These are phyloP conservation scores for Salix udensis DNA, from an alignment of 345 rosid species.

Conservation along the genomic window DNA sequence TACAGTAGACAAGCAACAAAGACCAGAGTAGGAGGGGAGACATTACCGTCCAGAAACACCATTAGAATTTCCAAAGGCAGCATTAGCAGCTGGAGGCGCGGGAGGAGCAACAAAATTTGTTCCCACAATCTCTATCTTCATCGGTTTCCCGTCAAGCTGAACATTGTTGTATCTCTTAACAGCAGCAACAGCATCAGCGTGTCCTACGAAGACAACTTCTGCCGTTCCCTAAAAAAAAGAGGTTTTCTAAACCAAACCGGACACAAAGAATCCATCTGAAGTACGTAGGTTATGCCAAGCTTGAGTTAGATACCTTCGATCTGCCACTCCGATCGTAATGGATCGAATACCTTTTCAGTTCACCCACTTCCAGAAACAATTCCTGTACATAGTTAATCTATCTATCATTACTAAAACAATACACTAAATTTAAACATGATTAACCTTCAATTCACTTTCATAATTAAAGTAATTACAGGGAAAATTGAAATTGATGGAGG, in stretches of 20 bases:
- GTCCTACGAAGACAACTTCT: conserved; percentile 75
- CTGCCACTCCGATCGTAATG: conserved; percentile 95
- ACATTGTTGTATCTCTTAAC: conserved; percentile 89
- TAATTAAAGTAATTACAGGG: not conserved
- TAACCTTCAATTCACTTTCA: not conserved
- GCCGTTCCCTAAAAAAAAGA: conserved; percentile 80
- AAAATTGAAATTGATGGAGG: not conserved
- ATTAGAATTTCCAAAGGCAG: conserved; percentile 38
- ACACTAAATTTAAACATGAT: not conserved
- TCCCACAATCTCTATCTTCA: conserved; percentile 93
- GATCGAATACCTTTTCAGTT: conserved; percentile 71
- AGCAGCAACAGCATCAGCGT: conserved; percentile 74
- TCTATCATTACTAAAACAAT: not conserved
- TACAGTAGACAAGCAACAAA: not conserved
- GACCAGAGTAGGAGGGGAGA: not conserved
- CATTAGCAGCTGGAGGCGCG: conserved; percentile 38
- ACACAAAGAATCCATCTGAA: conserved; percentile 33
- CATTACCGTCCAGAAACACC: conserved; percentile 56
- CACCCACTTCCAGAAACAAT: conserved; percentile 87
- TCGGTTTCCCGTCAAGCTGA: conserved; percentile 92
- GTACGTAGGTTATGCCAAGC: conserved; percentile 36
- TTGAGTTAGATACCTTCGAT: conserved; percentile 70
- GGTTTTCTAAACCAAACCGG: conserved; percentile 35
- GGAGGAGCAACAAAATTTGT: conserved; percentile 53
- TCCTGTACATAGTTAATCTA: conserved; percentile 41